Conservation (phyloP, 257 asterid species). For the Nicotiana noctiflora region DNA sequence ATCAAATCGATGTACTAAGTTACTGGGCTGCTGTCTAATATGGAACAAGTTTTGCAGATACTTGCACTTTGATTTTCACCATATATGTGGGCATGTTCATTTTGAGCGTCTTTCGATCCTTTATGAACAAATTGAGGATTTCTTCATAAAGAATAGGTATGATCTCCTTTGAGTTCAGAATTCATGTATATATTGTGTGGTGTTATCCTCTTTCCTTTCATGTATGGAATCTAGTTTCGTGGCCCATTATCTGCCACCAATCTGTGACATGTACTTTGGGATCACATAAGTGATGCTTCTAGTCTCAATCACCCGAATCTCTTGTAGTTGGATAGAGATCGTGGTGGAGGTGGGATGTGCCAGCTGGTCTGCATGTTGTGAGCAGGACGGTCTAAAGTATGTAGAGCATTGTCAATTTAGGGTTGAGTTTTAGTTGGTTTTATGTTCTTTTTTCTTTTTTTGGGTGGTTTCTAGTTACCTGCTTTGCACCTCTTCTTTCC, state of each 20-base stretch:
- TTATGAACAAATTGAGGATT: conserved; percentile 67
- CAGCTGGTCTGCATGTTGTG: background rate
- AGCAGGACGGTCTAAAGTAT: background rate
- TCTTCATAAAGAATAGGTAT: conserved; percentile 69
- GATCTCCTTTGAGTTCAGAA: background rate
- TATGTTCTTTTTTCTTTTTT: background rate
- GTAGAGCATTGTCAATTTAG: background rate
- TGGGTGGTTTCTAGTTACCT: conserved; percentile 2
- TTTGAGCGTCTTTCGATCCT: conserved; percentile 87
- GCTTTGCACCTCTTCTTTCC: background rate
- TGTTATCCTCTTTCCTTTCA: background rate
- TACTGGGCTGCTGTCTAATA: conserved; percentile 20
- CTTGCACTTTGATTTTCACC: conserved; percentile 94
- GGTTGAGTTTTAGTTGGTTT: background rate
- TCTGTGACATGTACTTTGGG: conserved; percentile 1
- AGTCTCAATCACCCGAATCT: background rate
- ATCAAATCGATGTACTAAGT: background rate
- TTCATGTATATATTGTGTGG: background rate
- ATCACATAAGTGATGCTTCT: background rate
- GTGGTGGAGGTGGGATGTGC: conserved; percentile 1
- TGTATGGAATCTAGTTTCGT: background rate
- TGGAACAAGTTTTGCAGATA: conserved; percentile 45
- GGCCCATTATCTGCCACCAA: background rate
- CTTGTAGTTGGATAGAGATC: background rate
- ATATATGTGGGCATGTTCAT: conserved; percentile 75